These are phyloP conservation scores for Ophiostoma novo-ulmi DNA, from an alignment of 2,329 filamentous ascomycete species.

Conservation along the genomic window DNA sequence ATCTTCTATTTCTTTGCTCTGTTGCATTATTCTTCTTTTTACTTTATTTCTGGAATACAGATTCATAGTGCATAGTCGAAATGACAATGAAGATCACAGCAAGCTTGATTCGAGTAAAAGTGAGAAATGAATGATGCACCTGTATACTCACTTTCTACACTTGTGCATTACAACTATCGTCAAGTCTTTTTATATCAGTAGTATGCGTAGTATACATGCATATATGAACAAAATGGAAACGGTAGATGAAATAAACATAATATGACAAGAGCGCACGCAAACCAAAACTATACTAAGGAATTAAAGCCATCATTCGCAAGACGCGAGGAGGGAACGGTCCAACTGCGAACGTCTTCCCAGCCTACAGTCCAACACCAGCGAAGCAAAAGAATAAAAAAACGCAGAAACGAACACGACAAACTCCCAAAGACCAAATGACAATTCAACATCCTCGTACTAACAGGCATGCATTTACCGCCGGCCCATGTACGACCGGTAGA, in stretches of 20 bases:
- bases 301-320: neutral
- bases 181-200: too few species aligned
- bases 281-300: neutral
- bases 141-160: neutral
- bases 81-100: neutral
- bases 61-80: neutral
- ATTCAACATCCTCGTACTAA: neutral
- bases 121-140: neutral
- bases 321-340: neutral
- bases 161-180: neutral
- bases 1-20: too few species aligned
- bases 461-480: conserved; percentile 47
- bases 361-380: too few species aligned
- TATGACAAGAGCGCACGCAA: neutral
- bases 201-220: neutral
- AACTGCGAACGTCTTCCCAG: neutral
- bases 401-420: conserved; percentile 1
- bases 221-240: neutral
- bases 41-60: neutral
- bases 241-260: neutral
- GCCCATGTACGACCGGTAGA: conserved; percentile 83
- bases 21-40: too few species aligned
- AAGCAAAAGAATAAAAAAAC: neutral
- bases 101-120: neutral
- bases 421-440: neutral